Evolutionary conservation across 1,139 yeast genomes (phyloP).

Genomic region (Yamadazyma songkhlaensis): DNA sequence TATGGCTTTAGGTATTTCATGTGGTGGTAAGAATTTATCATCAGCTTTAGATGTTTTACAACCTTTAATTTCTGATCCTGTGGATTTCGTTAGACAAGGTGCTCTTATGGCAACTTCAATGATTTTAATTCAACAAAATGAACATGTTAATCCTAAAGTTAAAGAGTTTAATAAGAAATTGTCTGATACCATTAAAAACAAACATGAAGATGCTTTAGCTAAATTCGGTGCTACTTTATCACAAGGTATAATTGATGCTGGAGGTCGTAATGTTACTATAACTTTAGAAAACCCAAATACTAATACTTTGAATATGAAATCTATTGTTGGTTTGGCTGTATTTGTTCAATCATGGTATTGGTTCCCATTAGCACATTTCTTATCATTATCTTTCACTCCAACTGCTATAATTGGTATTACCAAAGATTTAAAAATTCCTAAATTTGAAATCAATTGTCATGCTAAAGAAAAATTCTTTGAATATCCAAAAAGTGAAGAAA

Average conservation of each 20-base stretch:
- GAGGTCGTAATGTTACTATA: slow-evolving; percentile 97
- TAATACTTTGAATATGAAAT: slow-evolving; percentile 84
- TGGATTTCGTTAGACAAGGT: slow-evolving; percentile 97
- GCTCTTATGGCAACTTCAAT: slow-evolving; percentile 91
- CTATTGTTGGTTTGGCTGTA: slow-evolving; percentile 87
- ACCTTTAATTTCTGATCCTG: slow-evolving; percentile 90
- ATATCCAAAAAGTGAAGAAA: slow-evolving; percentile 84
- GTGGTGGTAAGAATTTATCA: slow-evolving; percentile 90
- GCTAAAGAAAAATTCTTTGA: slow-evolving; percentile 77
- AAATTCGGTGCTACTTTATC: slow-evolving; percentile 97
- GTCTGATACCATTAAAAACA: slow-evolving; percentile 73
- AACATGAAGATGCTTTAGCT: slow-evolving; percentile 95
- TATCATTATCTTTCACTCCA: slow-evolving; percentile 89
- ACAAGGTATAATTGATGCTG: slow-evolving; percentile 98
- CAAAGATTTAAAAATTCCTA: slow-evolving; percentile 80
- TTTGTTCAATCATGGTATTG: slow-evolving; percentile 97
- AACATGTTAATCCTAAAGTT: slow-evolving; percentile 76
- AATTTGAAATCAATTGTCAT: slow-evolving; percentile 77
- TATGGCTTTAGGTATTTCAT: slow-evolving; percentile 92
- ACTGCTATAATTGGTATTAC: slow-evolving; percentile 88
- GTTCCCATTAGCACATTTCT: slow-evolving; percentile 95
- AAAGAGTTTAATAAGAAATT: slow-evolving; percentile 71
- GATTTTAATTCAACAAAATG: slow-evolving; percentile 93
- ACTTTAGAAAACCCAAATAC: slow-evolving; percentile 88
- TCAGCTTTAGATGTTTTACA: slow-evolving; percentile 91